These are phyloP conservation scores for Euphrasia confusa DNA, from an alignment of 257 asterid species.

Conservation along the genomic window DNA sequence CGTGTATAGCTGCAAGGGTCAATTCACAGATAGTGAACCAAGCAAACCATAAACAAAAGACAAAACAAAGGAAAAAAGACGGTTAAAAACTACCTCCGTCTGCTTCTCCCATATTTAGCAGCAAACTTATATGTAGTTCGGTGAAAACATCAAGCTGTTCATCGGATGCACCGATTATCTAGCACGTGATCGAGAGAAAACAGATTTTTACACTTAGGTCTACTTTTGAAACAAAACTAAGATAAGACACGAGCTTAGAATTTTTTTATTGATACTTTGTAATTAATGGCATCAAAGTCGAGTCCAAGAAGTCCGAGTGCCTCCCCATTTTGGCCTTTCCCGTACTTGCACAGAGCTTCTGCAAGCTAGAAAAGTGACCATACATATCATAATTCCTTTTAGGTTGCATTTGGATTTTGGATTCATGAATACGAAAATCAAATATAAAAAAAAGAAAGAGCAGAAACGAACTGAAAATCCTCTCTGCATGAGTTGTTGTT, in stretches of 20 bases:
- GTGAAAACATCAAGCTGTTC: conserved; percentile 88
- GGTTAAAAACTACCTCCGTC: background rate
- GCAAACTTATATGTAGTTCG: conserved; percentile 58
- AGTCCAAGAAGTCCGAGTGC: conserved; percentile 60
- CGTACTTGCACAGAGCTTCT: conserved; percentile 58
- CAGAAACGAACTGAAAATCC: conserved; percentile 52
- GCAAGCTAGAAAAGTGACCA: conserved; percentile 64
- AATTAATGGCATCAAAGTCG: conserved; percentile 51
- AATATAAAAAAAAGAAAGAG: conserved; percentile 2
- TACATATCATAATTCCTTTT: conserved; percentile 9
- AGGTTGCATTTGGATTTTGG: too few relatives aligned
- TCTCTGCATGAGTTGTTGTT: conserved; percentile 52
- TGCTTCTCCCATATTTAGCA: conserved; percentile 55
- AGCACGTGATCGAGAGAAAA: conserved; percentile 20
- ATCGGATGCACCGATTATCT: conserved; percentile 95
- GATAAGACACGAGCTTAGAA: background rate
- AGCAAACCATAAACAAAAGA: background rate
- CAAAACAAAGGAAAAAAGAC: background rate
- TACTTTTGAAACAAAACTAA: background rate
- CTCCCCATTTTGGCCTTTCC: conserved; percentile 56
- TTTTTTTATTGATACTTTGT: conserved; percentile 46
- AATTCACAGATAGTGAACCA: background rate
- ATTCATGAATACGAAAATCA: background rate
- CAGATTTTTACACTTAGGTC: conserved; percentile 6
- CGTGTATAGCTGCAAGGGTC: conserved; percentile 49